Base-by-base conservation (phyloP, 805 yeast species). In the Schwanniomyces yamadae region DNA sequence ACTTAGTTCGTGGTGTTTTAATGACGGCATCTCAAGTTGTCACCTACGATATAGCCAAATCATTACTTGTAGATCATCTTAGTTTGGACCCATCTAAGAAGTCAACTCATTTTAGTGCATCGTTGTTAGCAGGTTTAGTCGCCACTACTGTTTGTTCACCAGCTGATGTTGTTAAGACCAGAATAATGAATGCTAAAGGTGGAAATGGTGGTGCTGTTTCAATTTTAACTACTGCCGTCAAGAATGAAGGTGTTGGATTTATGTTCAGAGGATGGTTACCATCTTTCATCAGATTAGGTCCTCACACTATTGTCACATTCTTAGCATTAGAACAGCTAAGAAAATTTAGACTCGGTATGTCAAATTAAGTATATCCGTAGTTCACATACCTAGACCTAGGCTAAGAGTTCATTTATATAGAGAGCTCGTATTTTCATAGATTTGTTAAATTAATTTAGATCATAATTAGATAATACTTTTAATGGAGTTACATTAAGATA, bases 91-190 rank as follows among this genome's bases (percentile, higher is more conserved):
- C 85, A 27, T 61, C 73, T 13, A 73, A 80, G 35, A 77, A 78
- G 45, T 49, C 79, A 0, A 86, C 95, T 3, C 95, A 87, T 58
- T 86, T 87, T 52, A 56, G 80, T 22, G 86, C 95, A 0, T 82
- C 91, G 4, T 66, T 87, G 42, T 52, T 83, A 44, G 95, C 96
- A 1, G 95, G 95, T 12, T 63, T 87, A 23, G 87, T 87, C 4
- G 96, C 96, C 5, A 87, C 96, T 0, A 88, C 96, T 0, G 84
- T 87, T 13, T 88, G 95, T 57, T 85, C 95, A 1, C 96, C 96
- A 1, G 95, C 90, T 7, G 96, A 87, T 59, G 96, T 87, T 3
- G 80, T 87, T 32, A 88, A 88, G 59, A 88, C 96, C 2, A 70
- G 95, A 52, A 84, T 87, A 40, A 87, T 87, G 96, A 82, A 84